Base-by-base conservation (phyloP, 148 eudicot genomes). In the Vaccinium myrtillus region DNA sequence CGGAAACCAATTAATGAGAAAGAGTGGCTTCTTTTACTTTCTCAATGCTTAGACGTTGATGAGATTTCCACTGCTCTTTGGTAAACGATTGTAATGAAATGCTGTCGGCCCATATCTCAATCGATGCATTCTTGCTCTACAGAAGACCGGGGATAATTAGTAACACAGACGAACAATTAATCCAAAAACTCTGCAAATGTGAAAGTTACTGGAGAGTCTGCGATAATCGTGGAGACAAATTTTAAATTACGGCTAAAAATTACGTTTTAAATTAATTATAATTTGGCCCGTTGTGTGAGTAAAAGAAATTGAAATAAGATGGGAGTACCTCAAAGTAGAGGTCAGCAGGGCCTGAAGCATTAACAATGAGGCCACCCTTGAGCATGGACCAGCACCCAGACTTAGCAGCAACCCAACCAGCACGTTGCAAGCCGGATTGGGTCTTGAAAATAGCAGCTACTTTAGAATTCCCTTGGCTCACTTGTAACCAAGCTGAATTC, bases 361-460 rank as follows among this genome's bases (percentile, higher is more conserved):
- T 82, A 0, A 87, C 84, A 0, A 75, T 46, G 53, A 94, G 36
- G 23, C 95, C 98, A 75, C 94, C 95, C 88, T 94, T 94, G n/a
- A 93, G 91, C 93, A 93, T 89, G 69, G 94, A 91, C 98, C 98
- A 94, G 32, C 98, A 94, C 46, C 93, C 93, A 19, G 86, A 53
- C 75, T 86, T 49, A 1, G 94, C 95, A 16, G 54, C n/a, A 18
- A 88, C 91, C 78, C 87, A 75, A 12, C 94, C 98, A n/a, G 88
- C 92, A 27, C 77, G 65, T 73, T 50, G 39, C 27, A 70, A 69
- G 32, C 91, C 91, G 0, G 83, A 80, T 1, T 53, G 13, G 11
- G 91, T 91, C 77, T 83, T 88, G 71, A 94, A 87, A 18, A 77
- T n/a, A 3, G 91, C 91, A 4, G 51, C 82, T 51, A 94, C 83